Evolutionary conservation across 2,329 filamentous ascomycete genomes (phyloP).

Genomic region (Microdochium paspali): DNA sequence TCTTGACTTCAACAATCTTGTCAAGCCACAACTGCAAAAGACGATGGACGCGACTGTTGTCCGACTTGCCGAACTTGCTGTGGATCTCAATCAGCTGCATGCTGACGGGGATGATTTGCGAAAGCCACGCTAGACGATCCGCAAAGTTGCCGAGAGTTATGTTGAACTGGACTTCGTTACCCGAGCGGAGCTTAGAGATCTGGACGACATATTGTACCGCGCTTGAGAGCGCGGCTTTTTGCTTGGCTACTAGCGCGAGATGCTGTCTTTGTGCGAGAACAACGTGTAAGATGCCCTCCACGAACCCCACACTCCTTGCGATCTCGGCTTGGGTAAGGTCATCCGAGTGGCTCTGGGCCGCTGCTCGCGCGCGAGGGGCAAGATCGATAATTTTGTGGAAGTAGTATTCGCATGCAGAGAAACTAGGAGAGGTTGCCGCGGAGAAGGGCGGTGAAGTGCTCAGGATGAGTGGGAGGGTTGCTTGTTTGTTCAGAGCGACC

Average conservation of each 20-base stretch:
- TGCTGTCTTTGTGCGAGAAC: conserved; percentile 48
- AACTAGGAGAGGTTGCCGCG: conserved; percentile 14
- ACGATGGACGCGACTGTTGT: conserved; percentile 25
- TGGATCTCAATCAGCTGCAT: conserved; percentile 56
- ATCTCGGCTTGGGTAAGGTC: conserved; percentile 79
- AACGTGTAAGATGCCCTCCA: conserved; percentile 77
- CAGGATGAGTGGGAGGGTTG: conserved; percentile 60
- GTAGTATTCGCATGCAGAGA: conserved; percentile 49
- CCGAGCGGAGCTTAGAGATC: conserved; percentile 17
- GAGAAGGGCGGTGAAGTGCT: conserved; percentile 39
- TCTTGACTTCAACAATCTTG: conserved; percentile 32
- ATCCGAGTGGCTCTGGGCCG: conserved; percentile 65
- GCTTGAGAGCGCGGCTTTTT: conserved; percentile 27
- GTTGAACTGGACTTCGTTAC: conserved; percentile 9
- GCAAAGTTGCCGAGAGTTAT: conserved; percentile 12
- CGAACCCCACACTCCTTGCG: conserved; percentile 65
- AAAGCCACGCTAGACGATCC: conserved; percentile 47
- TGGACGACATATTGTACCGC: conserved; percentile 24
- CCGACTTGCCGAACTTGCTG: conserved; percentile 47
- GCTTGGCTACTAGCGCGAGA: conserved; percentile 29
- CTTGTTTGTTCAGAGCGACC: conserved; percentile 63
- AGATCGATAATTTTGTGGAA: conserved; percentile 74
- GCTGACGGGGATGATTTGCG: conserved; percentile 56
- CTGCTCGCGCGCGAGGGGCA: conserved; percentile 56
- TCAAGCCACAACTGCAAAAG: conserved; percentile 39